These are phyloP conservation scores for Geosmithia flava DNA, from an alignment of 2,329 filamentous ascomycete genomes.

Conservation along the genomic window DNA sequence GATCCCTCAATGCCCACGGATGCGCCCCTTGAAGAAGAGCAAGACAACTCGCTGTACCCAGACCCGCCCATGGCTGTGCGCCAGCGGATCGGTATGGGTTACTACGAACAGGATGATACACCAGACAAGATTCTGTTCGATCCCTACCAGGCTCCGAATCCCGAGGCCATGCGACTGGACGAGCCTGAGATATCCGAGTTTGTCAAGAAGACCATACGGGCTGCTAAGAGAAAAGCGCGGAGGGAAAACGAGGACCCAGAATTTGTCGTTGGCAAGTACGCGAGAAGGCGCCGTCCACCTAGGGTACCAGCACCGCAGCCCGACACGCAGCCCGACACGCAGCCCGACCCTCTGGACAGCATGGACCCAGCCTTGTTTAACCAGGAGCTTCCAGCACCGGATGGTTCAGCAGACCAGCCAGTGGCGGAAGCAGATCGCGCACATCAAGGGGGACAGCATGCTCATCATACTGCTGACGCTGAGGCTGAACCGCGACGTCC, in stretches of 20 bases:
- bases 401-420: constrained; percentile 8
- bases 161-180: constrained; percentile 26
- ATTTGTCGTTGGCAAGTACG: constrained; percentile 29
- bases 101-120: constrained; percentile 46
- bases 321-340: constrained; percentile 10
- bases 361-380: constrained; percentile 42
- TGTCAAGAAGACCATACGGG: constrained; percentile 40
- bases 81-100: constrained; percentile 46
- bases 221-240: constrained; percentile 38
- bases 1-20: not conserved
- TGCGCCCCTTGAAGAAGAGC: constrained; percentile 12
- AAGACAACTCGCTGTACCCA: constrained; percentile 27
- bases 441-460: constrained; percentile 6
- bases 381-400: constrained; percentile 4
- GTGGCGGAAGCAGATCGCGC: constrained; percentile 2
- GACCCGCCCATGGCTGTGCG: constrained; percentile 32
- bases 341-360: constrained; percentile 20
- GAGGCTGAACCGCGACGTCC: constrained; percentile 1
- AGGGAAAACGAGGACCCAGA: constrained; percentile 43
- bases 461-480: constrained; percentile 6
- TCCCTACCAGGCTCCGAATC: constrained; percentile 39
- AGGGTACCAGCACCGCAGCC: constrained; percentile 3
- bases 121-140: constrained; percentile 48
- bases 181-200: constrained; percentile 39
- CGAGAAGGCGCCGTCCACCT: constrained; percentile 24